These are phyloP conservation scores for Apiospora kogelbergensis DNA, from an alignment of 2,329 filamentous ascomycete genomes.

Conservation along the genomic window DNA sequence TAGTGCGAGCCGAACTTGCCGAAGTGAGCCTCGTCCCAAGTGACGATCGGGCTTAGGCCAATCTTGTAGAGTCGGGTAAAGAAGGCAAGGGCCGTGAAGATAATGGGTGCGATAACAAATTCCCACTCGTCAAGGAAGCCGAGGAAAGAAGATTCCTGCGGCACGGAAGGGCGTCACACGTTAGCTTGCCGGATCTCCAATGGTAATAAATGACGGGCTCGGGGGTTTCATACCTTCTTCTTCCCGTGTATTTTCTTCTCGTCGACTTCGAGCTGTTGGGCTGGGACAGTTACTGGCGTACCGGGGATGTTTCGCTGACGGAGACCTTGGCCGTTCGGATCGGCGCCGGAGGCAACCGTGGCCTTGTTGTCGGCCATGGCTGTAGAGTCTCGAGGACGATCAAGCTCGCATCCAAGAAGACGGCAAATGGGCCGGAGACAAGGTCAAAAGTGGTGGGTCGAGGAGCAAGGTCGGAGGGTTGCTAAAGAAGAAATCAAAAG, in stretches of 20 bases:
- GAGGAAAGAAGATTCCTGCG: conserved; percentile 56
- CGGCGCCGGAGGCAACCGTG: conserved; percentile 60
- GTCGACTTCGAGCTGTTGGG: conserved; percentile 46
- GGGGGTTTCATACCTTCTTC: conserved; percentile 30
- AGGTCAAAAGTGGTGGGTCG: conserved; percentile 12
- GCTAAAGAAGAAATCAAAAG: conserved; percentile 12
- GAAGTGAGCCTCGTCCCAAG: conserved; percentile 72
- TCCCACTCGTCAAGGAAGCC: conserved; percentile 65
- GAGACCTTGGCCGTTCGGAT: conserved; percentile 52
- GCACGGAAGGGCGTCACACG: conserved; percentile 22
- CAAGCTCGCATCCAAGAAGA: background rate
- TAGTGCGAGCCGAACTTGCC: conserved; percentile 99
- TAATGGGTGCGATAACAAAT: conserved; percentile 58
- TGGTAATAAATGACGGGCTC: background rate
- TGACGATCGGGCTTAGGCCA: conserved; percentile 65
- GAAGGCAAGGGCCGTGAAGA: conserved; percentile 62
- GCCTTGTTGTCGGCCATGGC: conserved; percentile 57
- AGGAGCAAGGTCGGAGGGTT: background rate
- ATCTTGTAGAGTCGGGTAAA: conserved; percentile 71
- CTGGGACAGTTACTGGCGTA: conserved; percentile 36
- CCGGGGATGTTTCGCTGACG: conserved; percentile 55
- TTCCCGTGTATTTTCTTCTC: conserved; percentile 57
- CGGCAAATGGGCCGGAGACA: background rate
- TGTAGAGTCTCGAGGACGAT: background rate
- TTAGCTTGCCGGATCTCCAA: conserved; percentile 14